These are phyloP conservation scores for Talaromyces proteolyticus DNA, from an alignment of 495 filamentous ascomycete genomes.

Conservation along the genomic window DNA sequence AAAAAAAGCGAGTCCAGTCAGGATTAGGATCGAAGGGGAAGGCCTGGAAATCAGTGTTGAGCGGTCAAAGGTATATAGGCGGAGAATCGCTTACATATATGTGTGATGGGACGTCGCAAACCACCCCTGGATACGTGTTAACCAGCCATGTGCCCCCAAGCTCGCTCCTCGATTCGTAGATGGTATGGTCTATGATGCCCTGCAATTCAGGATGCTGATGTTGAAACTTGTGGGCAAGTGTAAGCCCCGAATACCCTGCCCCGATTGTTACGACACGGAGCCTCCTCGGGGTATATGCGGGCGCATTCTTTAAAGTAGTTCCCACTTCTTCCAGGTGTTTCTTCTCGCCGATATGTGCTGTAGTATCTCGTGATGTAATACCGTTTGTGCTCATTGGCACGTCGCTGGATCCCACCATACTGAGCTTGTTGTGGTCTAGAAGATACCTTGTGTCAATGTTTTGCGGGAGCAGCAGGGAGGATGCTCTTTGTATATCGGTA, in stretches of 20 bases:
- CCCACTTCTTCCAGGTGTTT: constrained; percentile 1
- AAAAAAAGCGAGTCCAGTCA: constrained; percentile 54
- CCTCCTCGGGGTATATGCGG: constrained; percentile 17
- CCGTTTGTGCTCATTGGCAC: constrained; percentile 1
- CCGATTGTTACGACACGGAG: constrained; percentile 39
- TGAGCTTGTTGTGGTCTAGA: constrained; percentile 1
- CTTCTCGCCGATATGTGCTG: not conserved
- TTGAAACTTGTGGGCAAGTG: constrained; percentile 30
- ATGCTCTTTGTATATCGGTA: not conserved
- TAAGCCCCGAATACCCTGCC: constrained; percentile 46
- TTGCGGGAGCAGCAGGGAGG: not conserved
- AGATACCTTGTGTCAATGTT: constrained; percentile 1
- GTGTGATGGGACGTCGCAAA: constrained; percentile 57
- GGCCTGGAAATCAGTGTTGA: constrained; percentile 13
- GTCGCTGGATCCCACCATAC: constrained; percentile 1
- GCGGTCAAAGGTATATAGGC: constrained; percentile 1
- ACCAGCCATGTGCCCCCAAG: constrained; percentile 46
- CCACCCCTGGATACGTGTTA: constrained; percentile 47
- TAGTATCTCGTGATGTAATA: constrained; percentile 1
- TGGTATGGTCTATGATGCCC: constrained; percentile 36
- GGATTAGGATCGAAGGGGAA: constrained; percentile 56
- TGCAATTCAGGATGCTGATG: constrained; percentile 28
- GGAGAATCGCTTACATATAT: constrained; percentile 1
- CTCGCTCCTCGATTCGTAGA: constrained; percentile 42
- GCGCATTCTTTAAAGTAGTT: constrained; percentile 10